These are phyloP conservation scores for Fusarium tjaetaba DNA, from an alignment of 2,329 filamentous ascomycete species.

Conservation along the genomic window DNA sequence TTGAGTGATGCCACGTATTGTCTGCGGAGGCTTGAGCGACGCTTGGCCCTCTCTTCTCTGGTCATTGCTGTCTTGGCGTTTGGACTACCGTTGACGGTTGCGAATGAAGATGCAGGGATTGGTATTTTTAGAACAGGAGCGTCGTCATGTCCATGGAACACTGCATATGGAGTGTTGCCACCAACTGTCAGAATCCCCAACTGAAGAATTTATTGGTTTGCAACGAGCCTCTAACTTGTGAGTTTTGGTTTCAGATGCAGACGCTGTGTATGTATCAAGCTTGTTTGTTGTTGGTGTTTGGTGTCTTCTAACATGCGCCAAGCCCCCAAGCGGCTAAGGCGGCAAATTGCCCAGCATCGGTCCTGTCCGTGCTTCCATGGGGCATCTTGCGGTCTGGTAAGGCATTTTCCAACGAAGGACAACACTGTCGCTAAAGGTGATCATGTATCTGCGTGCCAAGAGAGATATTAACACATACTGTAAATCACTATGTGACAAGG, in stretches of 20 bases:
- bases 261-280: neutral
- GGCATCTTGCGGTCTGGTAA: neutral
- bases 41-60: neutral
- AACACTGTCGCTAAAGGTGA: too few species aligned
- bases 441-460: neutral
- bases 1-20: constrained; percentile 28
- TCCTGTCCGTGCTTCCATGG: neutral
- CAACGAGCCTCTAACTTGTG: neutral
- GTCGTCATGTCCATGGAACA: neutral
- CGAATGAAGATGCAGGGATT: constrained; percentile 2
- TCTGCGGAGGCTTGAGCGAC: constrained; percentile 7
- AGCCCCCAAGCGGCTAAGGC: constrained; percentile 12
- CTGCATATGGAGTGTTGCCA: neutral
- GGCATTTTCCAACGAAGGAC: neutral
- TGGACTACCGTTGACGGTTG: constrained; percentile 2
- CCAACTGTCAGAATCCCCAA: neutral
- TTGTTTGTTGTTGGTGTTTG: neutral
- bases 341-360: constrained; percentile 13
- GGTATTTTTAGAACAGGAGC: constrained; percentile 20
- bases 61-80: constrained; percentile 13
- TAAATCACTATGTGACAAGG: neutral
- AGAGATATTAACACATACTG: neutral
- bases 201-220: neutral
- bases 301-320: neutral
- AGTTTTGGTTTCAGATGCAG: neutral